phyloP scores from a whole-genome alignment of 169 alveolate genomes.

The Plasmodium inui region DNA sequence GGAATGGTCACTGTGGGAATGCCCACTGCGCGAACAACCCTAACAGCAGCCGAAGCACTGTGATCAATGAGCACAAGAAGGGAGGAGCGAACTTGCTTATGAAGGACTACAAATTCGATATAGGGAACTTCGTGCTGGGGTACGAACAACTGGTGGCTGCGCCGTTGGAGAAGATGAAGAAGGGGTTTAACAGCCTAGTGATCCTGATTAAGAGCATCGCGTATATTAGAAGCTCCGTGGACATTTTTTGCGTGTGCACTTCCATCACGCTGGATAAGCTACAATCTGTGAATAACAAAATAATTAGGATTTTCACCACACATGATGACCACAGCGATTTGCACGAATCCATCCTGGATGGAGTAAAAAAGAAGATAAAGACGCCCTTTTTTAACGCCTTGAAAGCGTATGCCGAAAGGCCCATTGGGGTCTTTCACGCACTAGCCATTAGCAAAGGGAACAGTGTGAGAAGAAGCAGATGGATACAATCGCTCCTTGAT shows the following conservation, averaged over 20 bases:
- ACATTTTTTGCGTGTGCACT: conserved; percentile 81
- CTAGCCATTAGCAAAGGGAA: conserved; percentile 83
- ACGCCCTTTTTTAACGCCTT: conserved; percentile 82
- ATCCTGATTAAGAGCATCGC: conserved; percentile 66
- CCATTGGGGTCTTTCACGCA: conserved; percentile 85
- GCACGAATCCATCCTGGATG: conserved; percentile 81
- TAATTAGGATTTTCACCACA: conserved; percentile 77
- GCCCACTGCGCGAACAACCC: neutral
- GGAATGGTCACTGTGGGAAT: neutral
- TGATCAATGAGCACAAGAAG: neutral
- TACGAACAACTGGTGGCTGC: conserved; percentile 76
- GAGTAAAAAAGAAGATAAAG: conserved; percentile 75
- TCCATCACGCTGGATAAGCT: conserved; percentile 75
- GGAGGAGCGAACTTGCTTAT: neutral
- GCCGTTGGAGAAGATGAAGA: conserved; percentile 76
- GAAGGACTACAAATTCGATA: conserved; percentile 24
- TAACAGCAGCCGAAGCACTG: neutral
- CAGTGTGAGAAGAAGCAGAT: conserved; percentile 77
- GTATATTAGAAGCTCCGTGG: conserved; percentile 78
- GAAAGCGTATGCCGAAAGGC: conserved; percentile 80
- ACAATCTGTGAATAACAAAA: conserved; percentile 70
- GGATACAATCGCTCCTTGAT: conserved; percentile 79
- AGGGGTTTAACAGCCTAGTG: conserved; percentile 68
- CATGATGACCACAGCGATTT: conserved; percentile 82
- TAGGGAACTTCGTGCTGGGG: conserved; percentile 79